Conservation (phyloP, 192 early-diverging fungal species). For the Gonapodya prolifera region DNA sequence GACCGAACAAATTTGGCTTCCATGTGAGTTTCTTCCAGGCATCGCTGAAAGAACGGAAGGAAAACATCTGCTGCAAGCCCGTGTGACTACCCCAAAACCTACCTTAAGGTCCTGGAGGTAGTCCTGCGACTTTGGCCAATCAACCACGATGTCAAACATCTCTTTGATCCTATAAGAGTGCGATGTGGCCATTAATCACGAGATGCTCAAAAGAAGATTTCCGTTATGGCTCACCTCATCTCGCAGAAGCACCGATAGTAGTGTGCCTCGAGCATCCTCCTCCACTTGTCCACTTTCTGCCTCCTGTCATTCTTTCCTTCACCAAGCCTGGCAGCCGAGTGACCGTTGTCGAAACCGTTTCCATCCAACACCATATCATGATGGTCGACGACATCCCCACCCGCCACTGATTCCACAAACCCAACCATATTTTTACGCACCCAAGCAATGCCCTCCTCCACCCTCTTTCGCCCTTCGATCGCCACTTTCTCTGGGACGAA, state of each 20-base stretch:
- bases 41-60: not conserved
- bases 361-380: not conserved
- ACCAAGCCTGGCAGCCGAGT: not conserved
- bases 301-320: not conserved
- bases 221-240: not conserved
- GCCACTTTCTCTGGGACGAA: no score
- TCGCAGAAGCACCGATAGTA: not conserved
- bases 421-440: no score
- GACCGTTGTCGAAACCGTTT: not conserved
- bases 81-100: slow-evolving; percentile 9
- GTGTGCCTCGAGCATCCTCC: not conserved
- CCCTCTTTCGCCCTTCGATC: no score
- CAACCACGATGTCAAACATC: slow-evolving; percentile 62
- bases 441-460: no score
- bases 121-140: slow-evolving; percentile 46
- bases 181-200: not conserved
- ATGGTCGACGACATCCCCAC: not conserved
- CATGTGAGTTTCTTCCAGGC: slow-evolving; percentile 3
- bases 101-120: slow-evolving; percentile 50
- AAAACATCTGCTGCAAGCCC: not conserved
- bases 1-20: slow-evolving; percentile 3
- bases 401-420: not conserved
- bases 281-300: not conserved
- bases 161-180: slow-evolving; percentile 25
- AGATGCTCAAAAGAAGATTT: no score